Percentiles rank a stretch among this genome's conserved stretches.
Conservation (phyloP, 192 early-diverging fungal genomes). For the Phycomyces nitens region DNA sequence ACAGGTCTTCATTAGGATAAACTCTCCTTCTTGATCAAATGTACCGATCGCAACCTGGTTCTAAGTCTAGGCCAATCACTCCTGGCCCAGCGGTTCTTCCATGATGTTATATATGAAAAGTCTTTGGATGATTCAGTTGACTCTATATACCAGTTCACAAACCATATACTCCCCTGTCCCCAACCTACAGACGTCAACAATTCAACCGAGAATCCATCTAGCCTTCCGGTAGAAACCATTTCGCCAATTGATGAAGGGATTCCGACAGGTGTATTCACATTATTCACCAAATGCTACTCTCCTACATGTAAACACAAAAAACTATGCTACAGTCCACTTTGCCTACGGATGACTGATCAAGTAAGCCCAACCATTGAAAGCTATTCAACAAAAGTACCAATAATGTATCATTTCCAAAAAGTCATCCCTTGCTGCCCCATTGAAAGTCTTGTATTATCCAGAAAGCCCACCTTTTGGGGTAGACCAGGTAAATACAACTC, state of each 20-base stretch:
- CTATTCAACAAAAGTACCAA: background rate
- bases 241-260: conserved; percentile 16
- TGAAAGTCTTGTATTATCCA: background rate
- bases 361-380: conserved; percentile 27
- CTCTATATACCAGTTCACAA: conserved; percentile 80
- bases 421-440: background rate
- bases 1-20: conserved; percentile 54
- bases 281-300: conserved; percentile 91
- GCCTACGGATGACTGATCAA: conserved; percentile 78
- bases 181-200: background rate
- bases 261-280: conserved; percentile 85
- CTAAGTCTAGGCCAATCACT: conserved; percentile 83
- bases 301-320: conserved; percentile 80
- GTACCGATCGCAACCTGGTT: conserved; percentile 84
- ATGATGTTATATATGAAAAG: conserved; percentile 88
- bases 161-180: conserved; percentile 26
- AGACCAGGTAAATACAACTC: background rate
- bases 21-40: conserved; percentile 71
- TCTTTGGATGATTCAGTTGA: conserved; percentile 74
- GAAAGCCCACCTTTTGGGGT: background rate
- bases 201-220: background rate
- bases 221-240: background rate
- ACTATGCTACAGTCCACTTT: conserved; percentile 85
- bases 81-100: conserved; percentile 87
- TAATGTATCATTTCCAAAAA: background rate